Evolutionary conservation across 176 grass and related monocot species (phyloP), one percentile per base, ranked within the genome.

Genomic region (Cenchrus americanus): DNA sequence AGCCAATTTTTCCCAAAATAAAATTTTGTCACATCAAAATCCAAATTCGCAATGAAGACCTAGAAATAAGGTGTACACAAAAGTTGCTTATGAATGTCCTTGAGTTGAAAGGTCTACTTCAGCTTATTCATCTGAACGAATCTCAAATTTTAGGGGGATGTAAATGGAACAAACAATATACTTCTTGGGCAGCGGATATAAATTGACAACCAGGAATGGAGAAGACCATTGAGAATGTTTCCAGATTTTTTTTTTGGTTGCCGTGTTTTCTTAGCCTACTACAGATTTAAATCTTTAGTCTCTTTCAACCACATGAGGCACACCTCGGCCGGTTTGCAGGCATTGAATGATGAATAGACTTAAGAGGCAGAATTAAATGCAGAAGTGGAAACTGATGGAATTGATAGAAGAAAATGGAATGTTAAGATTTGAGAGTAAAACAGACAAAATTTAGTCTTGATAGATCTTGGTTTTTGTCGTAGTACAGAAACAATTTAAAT

Each of bases 361-460:
- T 14, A 24, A 64, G 7, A 21, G 24, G 21, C 37, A 76, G 27
- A 61, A 77, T 15, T 69, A 27, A 77, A 77, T 51, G 43, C 19
- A 19, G 72, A 77, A 77, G 63, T 27, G 27, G 60, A 52, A 27
- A 41, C 44, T 21, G 44, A 43, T 58, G 6, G 52, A 59, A 21
- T 32, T 87, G 71, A 71, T 23, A 6, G 7, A 43, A 63, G 34
- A 77, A 71, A 78, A 53, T 61, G 18, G 44, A 83, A 59, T 8
- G 34, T 62, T 49, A 42, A 26, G 50, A 69, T 77, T 51, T 55
- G 22, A 18, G 27, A 40, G 71, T 30, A 76, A 75, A 87, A 17
- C 62, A 61, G 10, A 73, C 57, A 63, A 37, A 87, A 82, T 70
- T 54, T 1, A 71, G n/a, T 77, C 43, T 23, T 47, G 15, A 74